These are phyloP conservation scores for Inonotus obliquus DNA, from an alignment of 1,284 basidiomycete genomes.

Conservation along the genomic window DNA sequence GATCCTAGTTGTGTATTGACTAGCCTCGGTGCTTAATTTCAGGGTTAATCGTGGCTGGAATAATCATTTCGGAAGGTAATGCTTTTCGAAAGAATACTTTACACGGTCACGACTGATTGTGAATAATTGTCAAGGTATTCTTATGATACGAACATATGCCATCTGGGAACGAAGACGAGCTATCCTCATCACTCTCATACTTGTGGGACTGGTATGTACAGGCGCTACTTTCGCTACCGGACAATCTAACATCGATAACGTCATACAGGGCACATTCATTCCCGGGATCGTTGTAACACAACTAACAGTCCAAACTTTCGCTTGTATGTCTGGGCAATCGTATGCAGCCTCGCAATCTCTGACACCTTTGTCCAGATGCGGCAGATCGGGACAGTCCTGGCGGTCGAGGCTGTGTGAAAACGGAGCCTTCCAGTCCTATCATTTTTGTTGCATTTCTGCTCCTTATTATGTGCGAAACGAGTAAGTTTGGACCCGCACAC, in stretches of 20 bases:
- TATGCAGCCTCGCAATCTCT: background rate
- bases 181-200: constrained; percentile 5
- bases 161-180: constrained; percentile 12
- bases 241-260: constrained; percentile 39
- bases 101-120: background rate
- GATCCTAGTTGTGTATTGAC: background rate
- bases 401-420: constrained; percentile 9
- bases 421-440: constrained; percentile 27
- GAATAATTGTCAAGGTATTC: constrained; percentile 2
- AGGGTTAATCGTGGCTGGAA: constrained; percentile 17
- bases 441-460: constrained; percentile 37
- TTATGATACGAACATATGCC: constrained; percentile 17
- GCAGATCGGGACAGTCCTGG: no score
- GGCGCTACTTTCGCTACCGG: constrained; percentile 26
- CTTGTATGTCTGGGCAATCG: constrained; percentile 27
- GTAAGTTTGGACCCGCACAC: constrained; percentile 24
- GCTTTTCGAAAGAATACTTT: background rate
- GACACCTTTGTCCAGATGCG: background rate
- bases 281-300: constrained; percentile 31
- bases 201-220: constrained; percentile 9
- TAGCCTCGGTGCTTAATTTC: background rate
- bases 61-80: constrained; percentile 15
- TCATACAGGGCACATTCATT: constrained; percentile 30
- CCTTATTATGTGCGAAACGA: constrained; percentile 37
- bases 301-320: constrained; percentile 31